phyloP scores from a whole-genome alignment of 768 basidiomycete genomes.

The Leccinum subgranulosum region DNA sequence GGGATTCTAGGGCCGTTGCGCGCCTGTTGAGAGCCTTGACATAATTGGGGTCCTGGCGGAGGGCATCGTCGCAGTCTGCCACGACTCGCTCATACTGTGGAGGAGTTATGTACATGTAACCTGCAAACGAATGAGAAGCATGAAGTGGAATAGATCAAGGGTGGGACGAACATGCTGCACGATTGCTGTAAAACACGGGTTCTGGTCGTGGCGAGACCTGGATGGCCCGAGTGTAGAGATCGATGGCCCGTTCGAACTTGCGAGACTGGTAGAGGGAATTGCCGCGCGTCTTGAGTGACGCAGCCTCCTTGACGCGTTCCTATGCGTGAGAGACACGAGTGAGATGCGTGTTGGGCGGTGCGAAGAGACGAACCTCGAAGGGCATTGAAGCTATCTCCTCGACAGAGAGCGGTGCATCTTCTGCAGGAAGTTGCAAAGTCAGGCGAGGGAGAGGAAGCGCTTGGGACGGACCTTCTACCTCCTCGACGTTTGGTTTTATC shows the following conservation, averaged over 20 bases:
- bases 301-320: conserved; percentile 66
- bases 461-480: conserved; percentile 27
- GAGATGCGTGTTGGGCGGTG: neutral
- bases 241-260: conserved; percentile 56
- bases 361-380: conserved; percentile 45
- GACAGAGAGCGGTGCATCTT: conserved; percentile 42
- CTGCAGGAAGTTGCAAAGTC: conserved; percentile 22
- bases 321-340: conserved; percentile 26
- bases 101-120: conserved; percentile 88
- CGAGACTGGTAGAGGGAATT: conserved; percentile 66
- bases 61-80: conserved; percentile 84
- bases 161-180: conserved; percentile 81
- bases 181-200: conserved; percentile 94
- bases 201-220: conserved; percentile 73
- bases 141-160: neutral
- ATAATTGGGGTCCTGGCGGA: conserved; percentile 79
- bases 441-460: neutral
- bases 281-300: conserved; percentile 65
- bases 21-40: conserved; percentile 91
- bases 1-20: conserved; percentile 77
- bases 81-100: conserved; percentile 82
- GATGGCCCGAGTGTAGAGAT: conserved; percentile 74
- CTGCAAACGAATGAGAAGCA: conserved; percentile 35
- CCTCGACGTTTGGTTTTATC: conserved; percentile 43
- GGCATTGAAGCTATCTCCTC: conserved; percentile 60